Evolutionary conservation across 306 rosid species (phyloP).

Genomic region (Pterocarpus santalinus): DNA sequence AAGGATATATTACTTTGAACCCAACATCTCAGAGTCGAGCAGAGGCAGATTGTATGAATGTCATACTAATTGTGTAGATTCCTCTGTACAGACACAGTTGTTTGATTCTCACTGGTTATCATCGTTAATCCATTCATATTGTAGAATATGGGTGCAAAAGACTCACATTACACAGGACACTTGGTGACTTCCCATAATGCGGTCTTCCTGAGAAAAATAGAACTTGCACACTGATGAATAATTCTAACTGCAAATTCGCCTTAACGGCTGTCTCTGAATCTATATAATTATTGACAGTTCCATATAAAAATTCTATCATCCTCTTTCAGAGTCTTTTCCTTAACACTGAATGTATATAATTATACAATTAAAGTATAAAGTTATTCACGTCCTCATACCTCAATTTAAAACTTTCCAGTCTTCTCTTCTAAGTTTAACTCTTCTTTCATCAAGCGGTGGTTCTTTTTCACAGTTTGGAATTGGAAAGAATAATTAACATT

Average conservation of each 20-base stretch:
- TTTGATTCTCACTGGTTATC: no score
- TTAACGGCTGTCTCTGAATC: neutral
- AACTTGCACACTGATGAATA: no score
- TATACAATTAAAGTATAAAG: neutral
- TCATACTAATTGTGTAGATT: neutral
- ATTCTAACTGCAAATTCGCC: neutral
- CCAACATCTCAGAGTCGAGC: neutral
- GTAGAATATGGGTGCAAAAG: neutral
- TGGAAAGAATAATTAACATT: no score
- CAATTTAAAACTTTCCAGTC: neutral
- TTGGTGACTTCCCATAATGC: neutral
- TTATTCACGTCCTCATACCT: neutral
- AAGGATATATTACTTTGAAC: neutral
- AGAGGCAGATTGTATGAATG: neutral
- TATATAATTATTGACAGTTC: neutral
- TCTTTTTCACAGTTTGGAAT: no score
- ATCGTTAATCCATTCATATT: constrained; percentile 12
- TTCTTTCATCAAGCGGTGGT: neutral
- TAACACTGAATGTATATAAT: neutral
- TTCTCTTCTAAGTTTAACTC: neutral
- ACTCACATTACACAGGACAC: neutral
- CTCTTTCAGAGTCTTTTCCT: neutral
- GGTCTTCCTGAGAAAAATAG: no score
- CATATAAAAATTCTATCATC: constrained; percentile 1
- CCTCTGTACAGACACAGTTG: neutral